Conservation (phyloP, 371 early-diverging fungal species). For the Gilbertella persicaria region DNA sequence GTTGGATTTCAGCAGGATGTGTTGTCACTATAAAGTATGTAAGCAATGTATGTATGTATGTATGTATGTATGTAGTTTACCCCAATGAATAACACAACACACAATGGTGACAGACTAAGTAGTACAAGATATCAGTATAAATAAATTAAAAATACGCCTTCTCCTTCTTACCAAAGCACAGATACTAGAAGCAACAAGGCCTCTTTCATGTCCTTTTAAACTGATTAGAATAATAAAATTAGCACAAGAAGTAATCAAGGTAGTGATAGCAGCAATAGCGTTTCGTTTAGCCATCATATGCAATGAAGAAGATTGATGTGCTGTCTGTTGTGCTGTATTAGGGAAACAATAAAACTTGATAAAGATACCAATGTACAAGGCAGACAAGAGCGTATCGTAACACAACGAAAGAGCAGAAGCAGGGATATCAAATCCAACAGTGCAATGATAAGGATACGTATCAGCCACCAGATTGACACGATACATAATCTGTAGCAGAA, state of each 20-base stretch:
- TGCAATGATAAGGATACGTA: conserved; percentile 43
- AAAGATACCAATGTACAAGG: conserved; percentile 41
- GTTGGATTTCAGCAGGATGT: conserved; percentile 39
- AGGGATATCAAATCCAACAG: conserved; percentile 43
- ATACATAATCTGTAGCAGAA: conserved; percentile 43
- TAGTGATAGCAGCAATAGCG: conserved; percentile 35
- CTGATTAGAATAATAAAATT: conserved; percentile 44
- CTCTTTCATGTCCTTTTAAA: conserved; percentile 37
- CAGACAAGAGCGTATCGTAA: conserved; percentile 47
- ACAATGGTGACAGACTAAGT: conserved; percentile 29
- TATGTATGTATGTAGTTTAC: conserved; percentile 14
- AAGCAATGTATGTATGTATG: not conserved
- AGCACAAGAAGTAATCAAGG: conserved; percentile 34
- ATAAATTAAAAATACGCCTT: conserved; percentile 9
- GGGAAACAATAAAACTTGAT: conserved; percentile 47
- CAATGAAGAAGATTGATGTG: conserved; percentile 36
- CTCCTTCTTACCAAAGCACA: conserved; percentile 36
- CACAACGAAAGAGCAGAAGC: conserved; percentile 48
- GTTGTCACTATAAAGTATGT: conserved; percentile 27
- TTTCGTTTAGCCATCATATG: conserved; percentile 55
- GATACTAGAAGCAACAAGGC: conserved; percentile 37
- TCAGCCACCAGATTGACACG: conserved; percentile 26
- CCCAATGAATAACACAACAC: conserved; percentile 42
- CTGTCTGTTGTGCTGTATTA: conserved; percentile 30
- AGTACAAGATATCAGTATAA: not conserved